Conservation (phyloP, 768 basidiomycete genomes). For the Rhizopogon vesiculosus region DNA sequence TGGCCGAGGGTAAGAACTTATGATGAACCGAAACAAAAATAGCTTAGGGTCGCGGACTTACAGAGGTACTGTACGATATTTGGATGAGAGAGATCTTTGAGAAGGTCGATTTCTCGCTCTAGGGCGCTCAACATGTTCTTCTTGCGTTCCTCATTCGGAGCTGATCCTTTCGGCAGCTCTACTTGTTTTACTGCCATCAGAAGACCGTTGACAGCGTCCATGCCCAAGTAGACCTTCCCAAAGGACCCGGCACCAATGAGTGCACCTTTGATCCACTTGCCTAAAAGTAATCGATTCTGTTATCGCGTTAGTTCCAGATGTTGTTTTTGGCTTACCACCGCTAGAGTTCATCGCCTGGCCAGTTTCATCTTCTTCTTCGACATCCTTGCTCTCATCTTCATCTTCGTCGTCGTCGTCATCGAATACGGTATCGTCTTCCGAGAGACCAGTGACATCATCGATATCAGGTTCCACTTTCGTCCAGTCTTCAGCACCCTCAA, state of each 20-base stretch:
- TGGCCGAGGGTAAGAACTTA: slow-evolving; percentile 25
- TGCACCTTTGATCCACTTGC: slow-evolving; percentile 96
- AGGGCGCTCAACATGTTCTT: slow-evolving; percentile 89
- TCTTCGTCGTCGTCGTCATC: slow-evolving; percentile 43
- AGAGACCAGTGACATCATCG: slow-evolving; percentile 43
- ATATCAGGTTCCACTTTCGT: slow-evolving; percentile 59
- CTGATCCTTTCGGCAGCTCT: slow-evolving; percentile 79
- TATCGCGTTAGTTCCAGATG: background rate
- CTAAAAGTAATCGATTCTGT: slow-evolving; percentile 29
- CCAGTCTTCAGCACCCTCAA: slow-evolving; percentile 63
- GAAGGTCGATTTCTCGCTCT: slow-evolving; percentile 90
- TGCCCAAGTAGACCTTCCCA: slow-evolving; percentile 91
- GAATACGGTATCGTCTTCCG: slow-evolving; percentile 41
- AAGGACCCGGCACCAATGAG: slow-evolving; percentile 94
- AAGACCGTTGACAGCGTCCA: slow-evolving; percentile 87
- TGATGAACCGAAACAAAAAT: background rate
- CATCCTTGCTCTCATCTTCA: slow-evolving; percentile 36
- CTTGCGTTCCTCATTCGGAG: slow-evolving; percentile 88
- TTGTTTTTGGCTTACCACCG: slow-evolving; percentile 36
- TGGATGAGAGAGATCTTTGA: slow-evolving; percentile 88
- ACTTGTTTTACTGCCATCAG: slow-evolving; percentile 99
- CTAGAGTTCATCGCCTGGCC: slow-evolving; percentile 50
- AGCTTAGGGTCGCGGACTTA: slow-evolving; percentile 35
- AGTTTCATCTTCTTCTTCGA: slow-evolving; percentile 45
- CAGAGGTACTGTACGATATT: slow-evolving; percentile 99